Conservation (phyloP, 1,284 basidiomycete species). For the Pseudozyma flocculosa region DNA sequence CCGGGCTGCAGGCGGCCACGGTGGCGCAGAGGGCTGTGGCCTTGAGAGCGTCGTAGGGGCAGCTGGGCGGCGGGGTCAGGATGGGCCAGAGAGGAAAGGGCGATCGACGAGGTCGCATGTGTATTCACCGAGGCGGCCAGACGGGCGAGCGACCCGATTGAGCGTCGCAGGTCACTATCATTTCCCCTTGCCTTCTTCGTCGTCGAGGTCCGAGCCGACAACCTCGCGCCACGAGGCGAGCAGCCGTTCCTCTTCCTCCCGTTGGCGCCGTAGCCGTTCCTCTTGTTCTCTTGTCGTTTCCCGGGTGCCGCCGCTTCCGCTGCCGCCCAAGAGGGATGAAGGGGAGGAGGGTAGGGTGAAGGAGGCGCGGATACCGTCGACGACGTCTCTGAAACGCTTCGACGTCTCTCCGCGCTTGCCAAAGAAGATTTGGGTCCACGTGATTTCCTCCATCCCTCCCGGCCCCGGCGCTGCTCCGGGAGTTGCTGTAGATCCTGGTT, state of each 20-base stretch:
- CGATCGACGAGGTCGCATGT: not conserved
- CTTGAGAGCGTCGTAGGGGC: conserved; percentile 34
- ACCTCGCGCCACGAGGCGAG: no score
- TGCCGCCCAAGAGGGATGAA: no score
- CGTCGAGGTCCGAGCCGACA: no score
- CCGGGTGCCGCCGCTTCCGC: no score
- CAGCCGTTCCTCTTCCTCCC: no score
- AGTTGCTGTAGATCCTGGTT: not conserved
- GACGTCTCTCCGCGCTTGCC: conserved; percentile 10
- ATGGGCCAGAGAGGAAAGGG: not conserved
- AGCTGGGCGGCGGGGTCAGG: not conserved
- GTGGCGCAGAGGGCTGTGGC: conserved; percentile 53
- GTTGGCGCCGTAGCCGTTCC: no score
- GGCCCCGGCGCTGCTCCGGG: not conserved
- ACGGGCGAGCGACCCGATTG: no score
- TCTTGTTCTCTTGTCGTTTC: not conserved
- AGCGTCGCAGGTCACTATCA: no score
- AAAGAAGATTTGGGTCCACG: conserved; percentile 30
- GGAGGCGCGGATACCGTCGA: conserved; percentile 10
- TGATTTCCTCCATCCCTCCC: conserved; percentile 7
- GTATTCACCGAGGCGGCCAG: no score
- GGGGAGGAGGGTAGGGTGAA: conserved; percentile 3
- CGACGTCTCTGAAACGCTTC: conserved; percentile 14
- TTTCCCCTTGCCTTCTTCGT: no score
- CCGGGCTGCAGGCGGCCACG: conserved; percentile 51